Percentiles rank a stretch among this genome's conserved stretches.
Conservation (phyloP, 2,329 filamentous ascomycete genomes). For the Aspergillus caelatus region DNA sequence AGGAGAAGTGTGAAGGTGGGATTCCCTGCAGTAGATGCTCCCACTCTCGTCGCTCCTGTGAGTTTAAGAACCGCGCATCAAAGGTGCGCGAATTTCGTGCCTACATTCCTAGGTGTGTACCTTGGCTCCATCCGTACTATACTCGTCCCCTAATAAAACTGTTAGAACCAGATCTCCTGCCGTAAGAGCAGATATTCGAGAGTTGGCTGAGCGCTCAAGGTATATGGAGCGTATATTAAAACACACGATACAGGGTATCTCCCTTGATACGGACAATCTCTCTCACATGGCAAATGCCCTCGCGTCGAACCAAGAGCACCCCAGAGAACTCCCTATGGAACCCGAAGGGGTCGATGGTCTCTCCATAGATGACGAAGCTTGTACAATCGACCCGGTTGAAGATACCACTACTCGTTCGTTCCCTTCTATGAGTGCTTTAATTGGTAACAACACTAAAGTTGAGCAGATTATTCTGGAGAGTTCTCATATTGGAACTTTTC, state of each 20-base stretch:
- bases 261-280: constrained; percentile 11
- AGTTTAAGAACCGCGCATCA: constrained; percentile 11
- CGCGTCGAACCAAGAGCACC: neutral
- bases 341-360: neutral
- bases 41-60: constrained; percentile 17
- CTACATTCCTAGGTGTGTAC: neutral
- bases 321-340: neutral
- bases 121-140: neutral
- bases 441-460: neutral
- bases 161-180: neutral
- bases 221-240: constrained; percentile 20
- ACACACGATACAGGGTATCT: constrained; percentile 10
- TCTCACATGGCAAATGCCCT: constrained; percentile 8
- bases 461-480: constrained; percentile 54
- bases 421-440: neutral
- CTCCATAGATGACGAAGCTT: constrained; percentile 14
- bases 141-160: neutral
- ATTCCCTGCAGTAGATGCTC: constrained; percentile 21
- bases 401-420: constrained; percentile 17
- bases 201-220: constrained; percentile 10
- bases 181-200: constrained; percentile 4
- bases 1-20: constrained; percentile 25
- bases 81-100: neutral
- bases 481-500: constrained; percentile 60
- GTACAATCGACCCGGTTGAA: constrained; percentile 18